Conservation (phyloP, 805 yeast species). For the Candida vartiovaarae region DNA sequence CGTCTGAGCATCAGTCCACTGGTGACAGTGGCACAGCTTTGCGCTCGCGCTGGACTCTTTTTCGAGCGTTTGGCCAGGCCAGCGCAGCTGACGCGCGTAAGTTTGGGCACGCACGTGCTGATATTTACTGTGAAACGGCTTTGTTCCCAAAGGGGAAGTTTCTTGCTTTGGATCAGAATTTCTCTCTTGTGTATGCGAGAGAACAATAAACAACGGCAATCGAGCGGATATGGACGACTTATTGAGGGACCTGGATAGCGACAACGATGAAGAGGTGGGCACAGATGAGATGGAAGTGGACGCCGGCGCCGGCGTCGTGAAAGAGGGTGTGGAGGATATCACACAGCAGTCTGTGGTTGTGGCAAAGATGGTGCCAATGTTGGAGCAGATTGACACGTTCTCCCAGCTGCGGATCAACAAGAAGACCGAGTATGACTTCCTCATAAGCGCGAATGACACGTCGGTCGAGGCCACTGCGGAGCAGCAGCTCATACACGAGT, state of each 20-base stretch:
- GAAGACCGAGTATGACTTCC: slow-evolving; percentile 38
- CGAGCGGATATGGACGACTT: slow-evolving; percentile 15
- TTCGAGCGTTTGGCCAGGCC: slow-evolving; percentile 1
- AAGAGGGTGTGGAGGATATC: slow-evolving; percentile 9
- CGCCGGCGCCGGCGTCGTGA: slow-evolving; percentile 1
- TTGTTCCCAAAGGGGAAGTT: too few relatives aligned
- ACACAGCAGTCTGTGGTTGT: slow-evolving; percentile 9
- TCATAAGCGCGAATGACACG: slow-evolving; percentile 48
- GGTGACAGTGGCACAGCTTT: not conserved
- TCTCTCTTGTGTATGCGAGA: too few relatives aligned
- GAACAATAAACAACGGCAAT: too few relatives aligned
- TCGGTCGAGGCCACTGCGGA: slow-evolving; percentile 50
- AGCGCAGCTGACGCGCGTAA: not conserved
- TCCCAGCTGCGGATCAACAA: slow-evolving; percentile 15
- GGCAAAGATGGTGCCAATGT: slow-evolving; percentile 11
- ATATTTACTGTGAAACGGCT: too few relatives aligned
- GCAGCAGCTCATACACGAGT: slow-evolving; percentile 39
- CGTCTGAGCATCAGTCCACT: not conserved
- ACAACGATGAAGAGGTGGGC: slow-evolving; percentile 15
- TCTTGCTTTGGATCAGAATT: too few relatives aligned
- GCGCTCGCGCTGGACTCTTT: not conserved
- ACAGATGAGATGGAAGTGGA: not conserved
- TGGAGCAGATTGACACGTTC: slow-evolving; percentile 13
- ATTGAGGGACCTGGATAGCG: slow-evolving; percentile 28
- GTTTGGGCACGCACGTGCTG: not conserved